Conservation (phyloP, 352 stramenopile species). For the Phytophthora vignae region DNA sequence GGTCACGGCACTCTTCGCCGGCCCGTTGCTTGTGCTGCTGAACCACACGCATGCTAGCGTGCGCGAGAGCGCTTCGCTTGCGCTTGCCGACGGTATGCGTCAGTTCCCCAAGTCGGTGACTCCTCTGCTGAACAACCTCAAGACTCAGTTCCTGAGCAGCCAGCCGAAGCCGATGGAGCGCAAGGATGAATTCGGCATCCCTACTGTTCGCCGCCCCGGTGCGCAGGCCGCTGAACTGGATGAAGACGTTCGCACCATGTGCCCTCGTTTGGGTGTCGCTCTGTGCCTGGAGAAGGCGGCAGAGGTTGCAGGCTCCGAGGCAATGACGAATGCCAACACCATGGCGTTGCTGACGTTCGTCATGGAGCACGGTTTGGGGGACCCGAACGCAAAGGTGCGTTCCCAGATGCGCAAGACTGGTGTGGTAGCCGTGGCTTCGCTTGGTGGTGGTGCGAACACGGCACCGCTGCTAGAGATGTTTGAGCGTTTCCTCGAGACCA, state of each 20-base stretch:
- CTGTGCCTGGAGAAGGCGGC: conserved; percentile 82
- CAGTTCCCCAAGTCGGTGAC: conserved; percentile 82
- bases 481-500: conserved; percentile 76
- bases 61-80: conserved; percentile 77
- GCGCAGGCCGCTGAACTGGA: conserved; percentile 51
- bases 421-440: conserved; percentile 78
- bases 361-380: conserved; percentile 78
- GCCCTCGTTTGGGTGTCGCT: conserved; percentile 76
- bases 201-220: conserved; percentile 65
- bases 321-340: conserved; percentile 67
- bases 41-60: conserved; percentile 81
- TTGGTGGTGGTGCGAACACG: conserved; percentile 75
- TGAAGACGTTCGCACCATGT: conserved; percentile 64
- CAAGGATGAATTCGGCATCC: conserved; percentile 81
- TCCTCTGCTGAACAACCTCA: conserved; percentile 72
- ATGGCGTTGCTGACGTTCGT: conserved; percentile 82
- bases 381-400: conserved; percentile 76
- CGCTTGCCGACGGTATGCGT: conserved; percentile 83
- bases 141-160: conserved; percentile 67
- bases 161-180: conserved; percentile 62
- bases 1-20: conserved; percentile 71
- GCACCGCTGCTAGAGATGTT: conserved; percentile 73
- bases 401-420: conserved; percentile 88
- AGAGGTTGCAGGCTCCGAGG: conserved; percentile 33
- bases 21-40: conserved; percentile 72